These are phyloP conservation scores for Mollisiaceae sp. DNA, from an alignment of 2,329 filamentous ascomycete genomes.

Conservation along the genomic window DNA sequence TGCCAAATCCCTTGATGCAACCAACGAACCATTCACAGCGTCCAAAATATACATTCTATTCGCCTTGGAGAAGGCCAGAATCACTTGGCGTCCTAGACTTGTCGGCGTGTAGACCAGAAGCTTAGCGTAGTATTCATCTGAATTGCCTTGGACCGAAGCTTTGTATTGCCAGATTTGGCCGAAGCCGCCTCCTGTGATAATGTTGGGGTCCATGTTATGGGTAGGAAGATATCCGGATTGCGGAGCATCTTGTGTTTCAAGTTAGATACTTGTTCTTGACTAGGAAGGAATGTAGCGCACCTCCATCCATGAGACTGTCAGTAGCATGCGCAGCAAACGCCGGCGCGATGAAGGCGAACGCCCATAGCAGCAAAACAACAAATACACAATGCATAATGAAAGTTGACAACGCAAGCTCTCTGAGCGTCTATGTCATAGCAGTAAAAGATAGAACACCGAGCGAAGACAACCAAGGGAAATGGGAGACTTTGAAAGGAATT, in stretches of 20 bases:
- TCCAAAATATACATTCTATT: conserved; percentile 62
- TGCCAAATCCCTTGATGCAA: conserved; percentile 51
- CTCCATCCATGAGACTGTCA: conserved; percentile 3
- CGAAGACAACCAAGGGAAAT: too few relatives aligned
- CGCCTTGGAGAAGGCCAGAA: conserved; percentile 60
- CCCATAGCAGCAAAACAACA: neutral
- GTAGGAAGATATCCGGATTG: conserved; percentile 19
- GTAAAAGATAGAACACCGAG: too few relatives aligned
- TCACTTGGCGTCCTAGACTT: conserved; percentile 50
- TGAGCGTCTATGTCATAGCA: too few relatives aligned
- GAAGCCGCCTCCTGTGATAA: neutral
- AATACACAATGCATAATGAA: neutral
- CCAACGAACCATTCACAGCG: conserved; percentile 57
- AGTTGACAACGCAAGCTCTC: too few relatives aligned
- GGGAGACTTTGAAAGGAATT: too few relatives aligned
- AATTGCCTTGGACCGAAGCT: conserved; percentile 1
- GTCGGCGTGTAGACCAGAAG: conserved; percentile 57
- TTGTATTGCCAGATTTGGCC: conserved; percentile 6
- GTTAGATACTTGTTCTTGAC: neutral
- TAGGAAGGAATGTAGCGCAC: neutral
- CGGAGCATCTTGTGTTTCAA: neutral
- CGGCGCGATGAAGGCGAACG: neutral
- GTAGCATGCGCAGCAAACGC: neutral
- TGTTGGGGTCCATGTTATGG: conserved; percentile 16
- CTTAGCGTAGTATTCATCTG: conserved; percentile 51